Evolutionary conservation across 768 basidiomycete genomes (phyloP).

Genomic region (Bullera alba): DNA sequence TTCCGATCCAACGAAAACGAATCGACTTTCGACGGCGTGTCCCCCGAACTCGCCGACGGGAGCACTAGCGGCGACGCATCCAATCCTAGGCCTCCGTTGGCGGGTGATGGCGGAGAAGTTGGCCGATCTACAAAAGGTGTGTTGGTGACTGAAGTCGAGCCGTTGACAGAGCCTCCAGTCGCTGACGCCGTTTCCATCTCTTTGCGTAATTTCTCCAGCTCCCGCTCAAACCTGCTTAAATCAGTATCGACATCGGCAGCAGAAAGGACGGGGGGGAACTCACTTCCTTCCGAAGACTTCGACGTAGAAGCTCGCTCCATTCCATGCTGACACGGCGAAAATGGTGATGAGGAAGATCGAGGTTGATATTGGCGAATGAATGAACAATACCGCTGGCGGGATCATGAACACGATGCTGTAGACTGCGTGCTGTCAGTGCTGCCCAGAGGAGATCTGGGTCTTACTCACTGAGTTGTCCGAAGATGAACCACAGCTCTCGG

Average conservation of each 20-base stretch:
- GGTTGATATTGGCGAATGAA: slow-evolving; percentile 72
- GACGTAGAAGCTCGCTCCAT: slow-evolving; percentile 80
- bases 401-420: slow-evolving; percentile 81
- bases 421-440: slow-evolving; percentile 48
- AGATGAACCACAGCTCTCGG: slow-evolving; percentile 70
- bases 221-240: slow-evolving; percentile 73
- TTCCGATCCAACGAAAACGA: no score
- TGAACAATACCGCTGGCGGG: slow-evolving; percentile 74
- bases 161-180: slow-evolving; percentile 15
- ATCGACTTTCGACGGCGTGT: no score
- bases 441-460: slow-evolving; percentile 1
- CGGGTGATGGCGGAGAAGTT: slow-evolving; percentile 2
- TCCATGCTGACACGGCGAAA: slow-evolving; percentile 86
- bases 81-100: slow-evolving; percentile 7
- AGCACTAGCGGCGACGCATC: slow-evolving; percentile 34
- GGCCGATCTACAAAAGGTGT: slow-evolving; percentile 9
- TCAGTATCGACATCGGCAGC: slow-evolving; percentile 1
- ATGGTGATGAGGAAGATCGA: slow-evolving; percentile 68
- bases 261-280: slow-evolving; percentile 43
- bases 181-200: slow-evolving; percentile 65
- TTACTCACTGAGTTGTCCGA: slow-evolving; percentile 67
- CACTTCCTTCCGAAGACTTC: slow-evolving; percentile 95
- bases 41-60: slow-evolving; percentile 26
- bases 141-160: slow-evolving; percentile 3
- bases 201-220: slow-evolving; percentile 80